Conservation (phyloP, 192 early-diverging fungal genomes). For the Rhizophagus clarus region DNA sequence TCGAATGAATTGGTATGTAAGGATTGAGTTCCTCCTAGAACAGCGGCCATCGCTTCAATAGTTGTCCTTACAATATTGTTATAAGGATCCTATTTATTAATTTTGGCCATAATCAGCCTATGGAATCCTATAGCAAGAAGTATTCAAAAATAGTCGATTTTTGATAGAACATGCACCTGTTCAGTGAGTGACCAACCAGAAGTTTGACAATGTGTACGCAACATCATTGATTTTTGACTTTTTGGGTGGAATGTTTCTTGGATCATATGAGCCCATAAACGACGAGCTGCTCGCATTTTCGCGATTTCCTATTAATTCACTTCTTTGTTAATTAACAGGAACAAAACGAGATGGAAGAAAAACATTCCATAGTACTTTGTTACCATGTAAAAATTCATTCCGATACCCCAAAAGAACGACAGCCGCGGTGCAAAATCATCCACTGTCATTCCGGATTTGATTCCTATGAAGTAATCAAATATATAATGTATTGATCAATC, state of each 20-base stretch:
- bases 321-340: background rate
- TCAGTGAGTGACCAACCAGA: slow-evolving; percentile 91
- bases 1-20: slow-evolving; percentile 91
- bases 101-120: background rate
- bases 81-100: slow-evolving; percentile 68
- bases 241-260: slow-evolving; percentile 86
- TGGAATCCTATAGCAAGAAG: background rate
- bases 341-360: background rate
- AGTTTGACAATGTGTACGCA: slow-evolving; percentile 90
- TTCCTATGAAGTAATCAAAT: slow-evolving; percentile 39
- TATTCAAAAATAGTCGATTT: background rate
- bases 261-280: slow-evolving; percentile 81
- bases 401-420: slow-evolving; percentile 91
- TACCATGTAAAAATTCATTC: slow-evolving; percentile 94
- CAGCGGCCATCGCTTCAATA: slow-evolving; percentile 91
- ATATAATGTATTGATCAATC: slow-evolving; percentile 14
- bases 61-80: slow-evolving; percentile 90
- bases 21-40: slow-evolving; percentile 89
- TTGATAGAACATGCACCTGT: slow-evolving; percentile 49
- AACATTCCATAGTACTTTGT: background rate
- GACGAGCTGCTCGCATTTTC: slow-evolving; percentile 84
- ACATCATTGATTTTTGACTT: slow-evolving; percentile 74
- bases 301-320: slow-evolving; percentile 68
- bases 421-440: slow-evolving; percentile 88
- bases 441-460: slow-evolving; percentile 84